A percentile compares a stretch with the other conserved stretches of the same genome.
These are phyloP conservation scores for Auricularia sp. DNA, from an alignment of 768 basidiomycete genomes.

Conservation along the genomic window DNA sequence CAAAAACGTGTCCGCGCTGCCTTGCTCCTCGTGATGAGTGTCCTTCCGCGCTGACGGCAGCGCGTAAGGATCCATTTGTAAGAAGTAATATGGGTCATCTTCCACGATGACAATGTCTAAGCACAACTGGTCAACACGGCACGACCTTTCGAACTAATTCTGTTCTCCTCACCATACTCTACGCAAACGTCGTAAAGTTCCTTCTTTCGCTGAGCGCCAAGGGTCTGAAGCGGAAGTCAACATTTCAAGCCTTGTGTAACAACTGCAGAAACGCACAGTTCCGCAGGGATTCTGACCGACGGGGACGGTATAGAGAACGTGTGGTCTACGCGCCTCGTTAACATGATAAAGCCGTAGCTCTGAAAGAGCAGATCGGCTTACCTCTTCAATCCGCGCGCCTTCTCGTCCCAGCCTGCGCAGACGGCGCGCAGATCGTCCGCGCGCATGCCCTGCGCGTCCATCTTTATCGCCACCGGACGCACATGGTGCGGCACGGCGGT, in stretches of 20 bases:
- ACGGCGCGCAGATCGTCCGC: conserved; percentile 48
- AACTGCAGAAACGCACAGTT: conserved; percentile 33
- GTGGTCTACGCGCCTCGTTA: conserved; percentile 34
- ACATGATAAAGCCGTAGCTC: background rate
- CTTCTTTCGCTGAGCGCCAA: conserved; percentile 54
- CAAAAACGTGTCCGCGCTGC: conserved; percentile 32
- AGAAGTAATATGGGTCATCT: conserved; percentile 76
- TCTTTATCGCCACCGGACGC: conserved; percentile 42
- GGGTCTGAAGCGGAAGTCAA: conserved; percentile 32
- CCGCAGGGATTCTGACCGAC: conserved; percentile 81
- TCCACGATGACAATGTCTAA: conserved; percentile 68
- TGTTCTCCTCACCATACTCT: conserved; percentile 46
- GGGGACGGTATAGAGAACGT: conserved; percentile 64
- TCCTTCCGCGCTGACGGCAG: conserved; percentile 32
- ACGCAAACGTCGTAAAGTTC: conserved; percentile 72
- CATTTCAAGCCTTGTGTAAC: background rate
- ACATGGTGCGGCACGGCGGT: conserved; percentile 30
- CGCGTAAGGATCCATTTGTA: conserved; percentile 50
- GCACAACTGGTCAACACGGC: background rate
- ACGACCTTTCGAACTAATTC: background rate
- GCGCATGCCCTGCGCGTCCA: conserved; percentile 68
- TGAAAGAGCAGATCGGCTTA: conserved; percentile 17
- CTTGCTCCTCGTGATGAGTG: background rate
- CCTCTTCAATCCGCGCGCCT: conserved; percentile 44
- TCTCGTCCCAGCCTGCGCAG: conserved; percentile 56